These are phyloP conservation scores for Hortiboletus campestris DNA, from an alignment of 768 basidiomycete genomes.

Conservation along the genomic window DNA sequence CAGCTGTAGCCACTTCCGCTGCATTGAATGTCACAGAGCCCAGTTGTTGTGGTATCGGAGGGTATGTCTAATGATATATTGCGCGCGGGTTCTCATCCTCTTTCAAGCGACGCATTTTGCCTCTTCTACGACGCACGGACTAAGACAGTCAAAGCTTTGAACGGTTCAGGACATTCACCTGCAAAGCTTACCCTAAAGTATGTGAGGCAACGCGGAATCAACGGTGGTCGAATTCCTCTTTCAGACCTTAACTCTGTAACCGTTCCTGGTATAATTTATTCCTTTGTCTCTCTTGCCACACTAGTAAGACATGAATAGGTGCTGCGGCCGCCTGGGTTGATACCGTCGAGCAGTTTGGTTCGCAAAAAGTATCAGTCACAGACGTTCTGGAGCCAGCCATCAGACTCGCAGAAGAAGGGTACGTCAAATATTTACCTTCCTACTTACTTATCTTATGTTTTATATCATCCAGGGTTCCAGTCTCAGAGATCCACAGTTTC, in stretches of 20 bases:
- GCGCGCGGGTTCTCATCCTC: slow-evolving; percentile 10
- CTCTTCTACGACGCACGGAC: slow-evolving; percentile 85
- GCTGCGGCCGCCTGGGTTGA: slow-evolving; percentile 97
- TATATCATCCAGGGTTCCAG: slow-evolving; percentile 60
- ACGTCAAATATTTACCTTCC: slow-evolving; percentile 11
- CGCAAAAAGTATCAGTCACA: slow-evolving; percentile 54
- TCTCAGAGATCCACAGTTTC: slow-evolving; percentile 75
- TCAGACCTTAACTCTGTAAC: slow-evolving; percentile 90
- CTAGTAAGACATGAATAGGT: slow-evolving; percentile 44
- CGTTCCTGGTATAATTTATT: slow-evolving; percentile 56
- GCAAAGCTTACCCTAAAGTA: slow-evolving; percentile 75
- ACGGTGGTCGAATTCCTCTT: slow-evolving; percentile 65
- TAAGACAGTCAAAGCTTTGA: slow-evolving; percentile 82
- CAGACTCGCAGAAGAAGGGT: slow-evolving; percentile 89
- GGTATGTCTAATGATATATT: slow-evolving; percentile 43
- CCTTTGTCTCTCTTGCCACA: not conserved
- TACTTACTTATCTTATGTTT: not conserved
- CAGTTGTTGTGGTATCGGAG: slow-evolving; percentile 88
- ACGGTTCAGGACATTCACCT: slow-evolving; percentile 90
- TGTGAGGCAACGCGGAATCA: slow-evolving; percentile 64
- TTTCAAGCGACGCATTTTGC: slow-evolving; percentile 80
- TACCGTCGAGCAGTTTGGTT: slow-evolving; percentile 79
- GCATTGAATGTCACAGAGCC: slow-evolving; percentile 92
- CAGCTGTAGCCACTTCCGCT: slow-evolving; percentile 90
- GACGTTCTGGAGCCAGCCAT: slow-evolving; percentile 90